Percentiles rank a stretch among this genome's conserved stretches.
phyloP scores from a whole-genome alignment of 2,329 filamentous ascomycete genomes.

The Orbilia blumenaviensis region DNA sequence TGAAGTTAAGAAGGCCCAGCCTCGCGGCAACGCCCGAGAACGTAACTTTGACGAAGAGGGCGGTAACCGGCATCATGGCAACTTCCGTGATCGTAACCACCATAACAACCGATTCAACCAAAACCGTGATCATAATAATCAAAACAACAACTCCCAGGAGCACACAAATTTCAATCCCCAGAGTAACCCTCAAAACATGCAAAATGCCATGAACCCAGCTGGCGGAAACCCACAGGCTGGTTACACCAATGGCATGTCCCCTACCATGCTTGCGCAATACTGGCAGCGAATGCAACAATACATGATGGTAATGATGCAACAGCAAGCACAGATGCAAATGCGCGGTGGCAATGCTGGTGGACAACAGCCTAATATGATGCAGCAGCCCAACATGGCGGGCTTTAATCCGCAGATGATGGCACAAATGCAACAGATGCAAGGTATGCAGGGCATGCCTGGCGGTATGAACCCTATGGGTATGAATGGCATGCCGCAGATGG shows the following conservation, averaged over 20 bases:
- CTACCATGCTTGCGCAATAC: slow-evolving; percentile 97
- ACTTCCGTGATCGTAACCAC: slow-evolving; percentile 60
- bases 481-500: slow-evolving; percentile 60
- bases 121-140: slow-evolving; percentile 35
- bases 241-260: slow-evolving; percentile 76
- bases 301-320: slow-evolving; percentile 87
- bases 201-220: slow-evolving; percentile 47
- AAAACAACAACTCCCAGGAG: slow-evolving; percentile 58
- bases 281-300: slow-evolving; percentile 99
- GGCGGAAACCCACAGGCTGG: slow-evolving; percentile 58
- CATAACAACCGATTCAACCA: slow-evolving; percentile 54
- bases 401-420: slow-evolving; percentile 55
- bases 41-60: slow-evolving; percentile 70
- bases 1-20: slow-evolving; percentile 97
- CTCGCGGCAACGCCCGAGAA: slow-evolving; percentile 90
- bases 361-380: slow-evolving; percentile 70
- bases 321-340: slow-evolving; percentile 75
- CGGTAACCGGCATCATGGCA: slow-evolving; percentile 63
- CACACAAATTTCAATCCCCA: slow-evolving; percentile 58
- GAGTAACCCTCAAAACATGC: slow-evolving; percentile 56
- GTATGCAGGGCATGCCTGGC: slow-evolving; percentile 60
- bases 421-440: slow-evolving; percentile 73
- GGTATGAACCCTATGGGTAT: slow-evolving; percentile 61
- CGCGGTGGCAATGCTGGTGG: slow-evolving; percentile 60
- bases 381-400: slow-evolving; percentile 59